These are phyloP conservation scores for Camelina laxa DNA, from an alignment of 345 rosid species.

Conservation along the genomic window DNA sequence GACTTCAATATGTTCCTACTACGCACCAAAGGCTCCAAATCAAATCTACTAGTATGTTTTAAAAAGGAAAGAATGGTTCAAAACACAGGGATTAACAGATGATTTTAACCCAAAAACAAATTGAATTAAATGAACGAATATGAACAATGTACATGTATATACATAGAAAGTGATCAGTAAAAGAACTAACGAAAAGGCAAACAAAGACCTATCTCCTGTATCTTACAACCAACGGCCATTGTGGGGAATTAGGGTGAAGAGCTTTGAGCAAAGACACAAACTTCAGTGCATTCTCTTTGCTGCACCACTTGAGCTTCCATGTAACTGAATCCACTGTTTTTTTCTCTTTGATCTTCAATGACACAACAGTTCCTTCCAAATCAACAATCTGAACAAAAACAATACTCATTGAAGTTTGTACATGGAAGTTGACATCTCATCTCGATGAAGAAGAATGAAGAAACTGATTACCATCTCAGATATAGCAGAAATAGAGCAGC, in stretches of 20 bases:
- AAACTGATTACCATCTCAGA: constrained; percentile 62
- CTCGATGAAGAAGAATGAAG: constrained; percentile 1
- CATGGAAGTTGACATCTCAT: constrained; percentile 4
- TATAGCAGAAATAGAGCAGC: constrained; percentile 64
- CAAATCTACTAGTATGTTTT: not conserved
- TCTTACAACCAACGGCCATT: constrained; percentile 35
- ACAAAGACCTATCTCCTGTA: constrained; percentile 22
- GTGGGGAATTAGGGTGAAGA: constrained; percentile 32
- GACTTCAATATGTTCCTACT: constrained; percentile 19
- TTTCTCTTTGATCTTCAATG: constrained; percentile 31
- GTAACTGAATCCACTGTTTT: constrained; percentile 3
- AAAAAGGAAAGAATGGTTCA: not conserved
- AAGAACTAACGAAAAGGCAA: not conserved
- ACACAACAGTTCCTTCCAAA: constrained; percentile 26
- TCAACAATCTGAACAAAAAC: constrained; percentile 33
- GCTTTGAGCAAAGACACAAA: constrained; percentile 41
- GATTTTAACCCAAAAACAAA: constrained; percentile 25
- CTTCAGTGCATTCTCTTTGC: constrained; percentile 30
- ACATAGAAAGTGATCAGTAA: not conserved
- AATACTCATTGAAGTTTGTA: constrained; percentile 5
- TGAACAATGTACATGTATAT: constrained; percentile 29
- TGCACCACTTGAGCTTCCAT: constrained; percentile 41
- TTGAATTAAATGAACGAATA: constrained; percentile 36
- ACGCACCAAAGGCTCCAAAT: constrained; percentile 2
- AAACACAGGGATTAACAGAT: constrained; percentile 3